Evolutionary conservation across 768 basidiomycete genomes (phyloP).

Genomic region (Melanogaster broomeanus): DNA sequence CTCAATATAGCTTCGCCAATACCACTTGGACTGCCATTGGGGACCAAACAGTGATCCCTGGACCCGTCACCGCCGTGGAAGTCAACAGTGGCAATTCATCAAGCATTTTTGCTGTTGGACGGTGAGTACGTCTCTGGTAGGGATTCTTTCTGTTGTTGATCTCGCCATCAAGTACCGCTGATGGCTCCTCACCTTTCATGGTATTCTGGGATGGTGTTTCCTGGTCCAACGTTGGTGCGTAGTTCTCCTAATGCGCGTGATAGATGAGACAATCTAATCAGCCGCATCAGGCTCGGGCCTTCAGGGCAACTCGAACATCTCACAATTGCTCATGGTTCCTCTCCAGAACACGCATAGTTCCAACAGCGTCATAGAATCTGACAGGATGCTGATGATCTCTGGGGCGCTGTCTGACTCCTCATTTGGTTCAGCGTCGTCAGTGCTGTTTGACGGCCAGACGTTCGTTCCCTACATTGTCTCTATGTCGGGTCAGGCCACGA

Average conservation of each 20-base stretch:
- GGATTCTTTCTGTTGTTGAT: neutral
- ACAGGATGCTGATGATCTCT: slow-evolving; percentile 90
- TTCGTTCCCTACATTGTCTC: slow-evolving; percentile 85
- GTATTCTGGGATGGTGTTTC: slow-evolving; percentile 80
- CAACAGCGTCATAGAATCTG: slow-evolving; percentile 72
- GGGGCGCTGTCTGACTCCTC: slow-evolving; percentile 69
- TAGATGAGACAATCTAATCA: neutral
- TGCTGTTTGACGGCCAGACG: slow-evolving; percentile 81
- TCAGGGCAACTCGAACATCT: slow-evolving; percentile 60
- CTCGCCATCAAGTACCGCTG: slow-evolving; percentile 42
- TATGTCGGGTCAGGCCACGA: slow-evolving; percentile 58
- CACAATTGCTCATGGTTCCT: slow-evolving; percentile 90
- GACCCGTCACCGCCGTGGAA: slow-evolving; percentile 87
- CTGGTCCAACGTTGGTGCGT: slow-evolving; percentile 71
- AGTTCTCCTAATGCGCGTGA: neutral
- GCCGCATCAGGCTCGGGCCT: slow-evolving; percentile 53
- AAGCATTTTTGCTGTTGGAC: slow-evolving; percentile 90
- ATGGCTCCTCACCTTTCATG: slow-evolving; percentile 69
- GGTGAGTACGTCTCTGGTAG: slow-evolving; percentile 45
- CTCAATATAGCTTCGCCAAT: slow-evolving; percentile 70
- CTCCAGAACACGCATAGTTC: slow-evolving; percentile 71
- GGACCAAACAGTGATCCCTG: slow-evolving; percentile 63
- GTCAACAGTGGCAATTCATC: slow-evolving; percentile 79
- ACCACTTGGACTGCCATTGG: slow-evolving; percentile 75
- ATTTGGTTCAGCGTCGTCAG: slow-evolving; percentile 80